These are phyloP conservation scores for Magnusiomyces fungicola DNA, from an alignment of 1,139 yeast genomes.

Conservation along the genomic window DNA sequence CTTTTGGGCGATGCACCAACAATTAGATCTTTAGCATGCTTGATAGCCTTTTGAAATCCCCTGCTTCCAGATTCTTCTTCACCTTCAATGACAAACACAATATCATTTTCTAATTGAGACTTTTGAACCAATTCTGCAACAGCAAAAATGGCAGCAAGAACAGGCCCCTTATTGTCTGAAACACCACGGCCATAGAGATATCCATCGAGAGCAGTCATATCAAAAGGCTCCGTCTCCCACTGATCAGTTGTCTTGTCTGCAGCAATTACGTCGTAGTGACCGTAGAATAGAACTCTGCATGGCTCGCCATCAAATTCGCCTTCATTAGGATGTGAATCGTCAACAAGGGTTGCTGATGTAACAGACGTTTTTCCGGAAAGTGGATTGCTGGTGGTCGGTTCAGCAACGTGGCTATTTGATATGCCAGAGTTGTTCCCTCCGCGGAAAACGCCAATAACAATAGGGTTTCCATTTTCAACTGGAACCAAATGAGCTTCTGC, in stretches of 20 bases:
- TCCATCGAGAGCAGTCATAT: conserved; percentile 70
- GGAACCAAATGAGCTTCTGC: conserved; percentile 70
- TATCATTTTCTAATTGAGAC: conserved; percentile 55
- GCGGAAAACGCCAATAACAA: conserved; percentile 68
- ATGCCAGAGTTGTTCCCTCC: conserved; percentile 22
- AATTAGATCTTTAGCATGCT: conserved; percentile 42
- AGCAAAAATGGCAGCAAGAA: conserved; percentile 81
- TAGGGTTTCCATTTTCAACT: conserved; percentile 70
- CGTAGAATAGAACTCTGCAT: conserved; percentile 64
- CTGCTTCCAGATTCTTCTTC: conserved; percentile 92
- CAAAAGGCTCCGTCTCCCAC: conserved; percentile 80
- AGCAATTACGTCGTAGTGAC: conserved; percentile 89
- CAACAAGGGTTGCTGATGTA: neutral
- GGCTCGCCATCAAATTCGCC: conserved; percentile 16
- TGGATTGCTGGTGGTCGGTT: neutral
- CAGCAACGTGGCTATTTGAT: neutral
- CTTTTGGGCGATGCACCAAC: conserved; percentile 35
- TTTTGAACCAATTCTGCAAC: conserved; percentile 62
- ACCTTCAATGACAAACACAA: conserved; percentile 83
- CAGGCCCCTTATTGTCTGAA: conserved; percentile 91
- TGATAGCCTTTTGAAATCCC: conserved; percentile 68
- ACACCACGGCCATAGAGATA: conserved; percentile 88
- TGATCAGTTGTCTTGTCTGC: conserved; percentile 46
- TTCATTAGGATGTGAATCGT: too few relatives aligned
- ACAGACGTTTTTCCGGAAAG: neutral